Evolutionary conservation across 2,329 filamentous ascomycete species (phyloP).

Genomic region (Penicillium expansum): DNA sequence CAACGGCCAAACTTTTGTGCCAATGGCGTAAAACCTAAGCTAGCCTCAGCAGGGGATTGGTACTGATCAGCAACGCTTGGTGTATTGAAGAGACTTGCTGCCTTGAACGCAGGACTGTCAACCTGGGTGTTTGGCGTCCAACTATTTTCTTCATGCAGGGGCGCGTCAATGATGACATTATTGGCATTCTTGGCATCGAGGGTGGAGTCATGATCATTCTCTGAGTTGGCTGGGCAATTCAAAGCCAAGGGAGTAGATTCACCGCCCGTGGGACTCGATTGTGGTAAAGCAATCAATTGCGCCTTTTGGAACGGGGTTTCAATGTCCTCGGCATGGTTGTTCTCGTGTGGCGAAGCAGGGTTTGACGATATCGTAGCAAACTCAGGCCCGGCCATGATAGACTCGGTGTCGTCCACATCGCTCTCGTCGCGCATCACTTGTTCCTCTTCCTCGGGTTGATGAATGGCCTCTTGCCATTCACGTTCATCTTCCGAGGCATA

Average conservation of each 20-base stretch:
- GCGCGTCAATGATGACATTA: slow-evolving; percentile 10
- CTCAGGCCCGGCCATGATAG: background rate
- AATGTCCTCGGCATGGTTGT: slow-evolving; percentile 13
- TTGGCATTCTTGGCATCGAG: slow-evolving; percentile 28
- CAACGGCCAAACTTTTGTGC: slow-evolving; percentile 61
- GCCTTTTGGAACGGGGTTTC: slow-evolving; percentile 13
- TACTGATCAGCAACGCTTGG: slow-evolving; percentile 13
- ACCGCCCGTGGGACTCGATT: slow-evolving; percentile 20
- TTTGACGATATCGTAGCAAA: background rate
- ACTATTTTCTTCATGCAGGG: slow-evolving; percentile 12
- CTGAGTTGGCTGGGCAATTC: slow-evolving; percentile 13
- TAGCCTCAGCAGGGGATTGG: slow-evolving; percentile 22
- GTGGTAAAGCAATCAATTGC: slow-evolving; percentile 18
- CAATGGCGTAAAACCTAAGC: slow-evolving; percentile 62
- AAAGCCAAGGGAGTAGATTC: slow-evolving; percentile 8
- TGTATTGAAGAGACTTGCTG: slow-evolving; percentile 13
- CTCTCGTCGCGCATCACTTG: slow-evolving; percentile 11
- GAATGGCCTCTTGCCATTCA: slow-evolving; percentile 16
- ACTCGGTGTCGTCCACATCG: slow-evolving; percentile 20
- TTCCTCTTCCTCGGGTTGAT: background rate
- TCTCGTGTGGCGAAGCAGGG: background rate
- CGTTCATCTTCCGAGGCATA: background rate
- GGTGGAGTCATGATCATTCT: slow-evolving; percentile 11
- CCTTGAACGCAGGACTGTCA: slow-evolving; percentile 13
- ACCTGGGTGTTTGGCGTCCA: slow-evolving; percentile 11